Evolutionary conservation across 2,329 filamentous ascomycete genomes (phyloP), one percentile per base, ranked within the genome.

Genomic region (Venturia effusa): DNA sequence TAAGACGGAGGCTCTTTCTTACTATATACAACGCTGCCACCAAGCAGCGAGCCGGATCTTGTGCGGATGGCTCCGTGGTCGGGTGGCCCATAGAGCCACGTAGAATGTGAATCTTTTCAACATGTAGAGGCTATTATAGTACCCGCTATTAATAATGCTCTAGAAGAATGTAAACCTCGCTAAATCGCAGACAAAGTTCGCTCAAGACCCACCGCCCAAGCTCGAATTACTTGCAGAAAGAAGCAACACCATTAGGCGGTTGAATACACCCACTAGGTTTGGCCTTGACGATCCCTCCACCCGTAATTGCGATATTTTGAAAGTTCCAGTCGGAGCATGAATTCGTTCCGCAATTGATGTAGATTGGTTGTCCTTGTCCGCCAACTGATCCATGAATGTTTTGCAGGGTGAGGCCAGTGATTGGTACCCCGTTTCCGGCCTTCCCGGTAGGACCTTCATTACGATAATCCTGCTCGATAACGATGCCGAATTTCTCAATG

Each of bases 301-400:
- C 83, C 22, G 79, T 80, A 43, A 84, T 74, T 48, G 66, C 70
- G 66, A 81, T 77, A 54, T 73, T 75, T 17, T 70, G 74, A 80
- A 81, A 84, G 22, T 76, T 80, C 80, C 83, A 86, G 71, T 77
- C 74, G 5, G 74, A 76, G 72, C 81, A 83, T 32, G 45, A 34
- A 15, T n/a, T 10, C 64, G 75, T 74, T 34, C 78, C 80, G 67
- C 83, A 85, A 15, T 84, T 77, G 64, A 85, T 80, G 68, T 81
- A 81, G 66, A 83, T 71, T 60, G 80, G 61, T 17, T 68, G 70
- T 3, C 71, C 75, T 13, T 68, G 70, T 1, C 71, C 75, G 37
- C 70, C 64, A 17, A 83, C 79, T 3, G 74, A 71, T 6, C 80
- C 80, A 3, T 73, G 77, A 59, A 82, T 72, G 48, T 74, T 72